phyloP scores from a whole-genome alignment of 805 yeast genomes.

The Candida coleopterorum region DNA sequence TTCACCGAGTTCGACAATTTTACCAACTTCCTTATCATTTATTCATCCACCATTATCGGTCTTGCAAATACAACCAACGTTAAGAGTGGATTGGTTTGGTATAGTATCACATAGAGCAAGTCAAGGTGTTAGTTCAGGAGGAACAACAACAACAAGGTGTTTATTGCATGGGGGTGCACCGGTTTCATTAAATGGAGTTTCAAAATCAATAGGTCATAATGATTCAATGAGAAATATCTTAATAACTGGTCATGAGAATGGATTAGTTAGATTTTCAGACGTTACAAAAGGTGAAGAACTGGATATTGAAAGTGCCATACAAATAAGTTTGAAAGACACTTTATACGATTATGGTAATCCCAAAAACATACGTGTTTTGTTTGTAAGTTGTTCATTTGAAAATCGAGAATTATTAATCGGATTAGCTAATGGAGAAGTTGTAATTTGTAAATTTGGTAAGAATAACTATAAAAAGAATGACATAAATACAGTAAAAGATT shows the following conservation, averaged over 20 bases:
- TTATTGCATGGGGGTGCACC: constrained; percentile 82
- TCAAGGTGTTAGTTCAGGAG: constrained; percentile 30
- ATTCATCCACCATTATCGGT: constrained; percentile 66
- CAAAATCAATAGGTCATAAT: constrained; percentile 28
- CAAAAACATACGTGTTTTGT: constrained; percentile 42
- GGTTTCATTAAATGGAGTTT: constrained; percentile 29
- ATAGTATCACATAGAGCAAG: constrained; percentile 44
- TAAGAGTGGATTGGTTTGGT: constrained; percentile 73
- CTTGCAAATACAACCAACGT: constrained; percentile 47
- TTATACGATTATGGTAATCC: constrained; percentile 21
- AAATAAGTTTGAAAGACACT: constrained; percentile 30
- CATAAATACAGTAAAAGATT: constrained; percentile 16
- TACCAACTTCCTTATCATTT: constrained; percentile 82
- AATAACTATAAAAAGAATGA: constrained; percentile 6
- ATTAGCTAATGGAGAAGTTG: constrained; percentile 64
- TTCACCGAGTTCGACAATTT: constrained; percentile 26
- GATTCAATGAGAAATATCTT: constrained; percentile 45
- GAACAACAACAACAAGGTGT: constrained; percentile 39
- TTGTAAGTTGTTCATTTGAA: constrained; percentile 72
- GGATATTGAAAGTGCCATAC: constrained; percentile 28
- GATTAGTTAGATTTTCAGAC: constrained; percentile 80
- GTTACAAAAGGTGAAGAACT: constrained; percentile 64
- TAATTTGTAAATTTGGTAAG: constrained; percentile 65
- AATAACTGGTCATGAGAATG: constrained; percentile 84
- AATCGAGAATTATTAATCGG: constrained; percentile 73